phyloP scores from a whole-genome alignment of 2,329 filamentous ascomycete species.

The Phaeosphaeria sp. region DNA sequence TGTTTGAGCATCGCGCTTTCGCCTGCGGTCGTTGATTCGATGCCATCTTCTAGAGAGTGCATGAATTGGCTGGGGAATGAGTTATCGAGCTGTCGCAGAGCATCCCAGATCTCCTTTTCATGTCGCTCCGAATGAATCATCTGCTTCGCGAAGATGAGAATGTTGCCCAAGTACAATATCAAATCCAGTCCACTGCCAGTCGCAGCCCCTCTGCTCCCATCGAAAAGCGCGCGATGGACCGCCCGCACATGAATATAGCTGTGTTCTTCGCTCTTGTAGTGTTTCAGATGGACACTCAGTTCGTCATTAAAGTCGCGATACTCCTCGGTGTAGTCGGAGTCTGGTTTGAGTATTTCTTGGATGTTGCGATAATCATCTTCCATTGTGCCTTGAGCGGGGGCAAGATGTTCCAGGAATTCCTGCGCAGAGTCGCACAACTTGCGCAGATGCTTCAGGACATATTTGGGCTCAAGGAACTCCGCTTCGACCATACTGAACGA shows the following conservation, averaged over 20 bases:
- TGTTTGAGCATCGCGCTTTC: conserved; percentile 50
- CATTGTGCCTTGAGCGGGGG: conserved; percentile 31
- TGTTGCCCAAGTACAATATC: conserved; percentile 54
- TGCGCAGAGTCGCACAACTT: conserved; percentile 41
- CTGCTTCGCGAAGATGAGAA: conserved; percentile 50
- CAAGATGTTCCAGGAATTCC: conserved; percentile 41
- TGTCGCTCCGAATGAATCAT: conserved; percentile 42
- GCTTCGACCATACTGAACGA: conserved; percentile 55
- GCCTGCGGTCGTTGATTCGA: conserved; percentile 29
- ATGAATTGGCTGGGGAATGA: conserved; percentile 47
- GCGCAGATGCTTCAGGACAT: conserved; percentile 51
- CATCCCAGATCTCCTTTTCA: conserved; percentile 37
- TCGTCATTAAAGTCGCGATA: conserved; percentile 43
- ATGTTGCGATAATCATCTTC: conserved; percentile 31
- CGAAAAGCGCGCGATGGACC: conserved; percentile 50
- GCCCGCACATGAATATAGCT: conserved; percentile 51
- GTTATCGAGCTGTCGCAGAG: conserved; percentile 40
- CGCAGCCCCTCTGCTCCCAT: conserved; percentile 26
- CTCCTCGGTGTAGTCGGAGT: conserved; percentile 49
- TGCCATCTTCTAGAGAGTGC: conserved; percentile 20
- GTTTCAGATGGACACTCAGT: conserved; percentile 44
- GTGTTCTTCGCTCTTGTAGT: conserved; percentile 47
- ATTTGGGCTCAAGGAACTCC: conserved; percentile 49
- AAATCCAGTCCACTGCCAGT: conserved; percentile 45
- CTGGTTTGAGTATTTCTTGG: conserved; percentile 39